Evolutionary conservation across 1,284 basidiomycete species (phyloP), one percentile per base, ranked within the genome.

Genomic region (Ustilago nuda): DNA sequence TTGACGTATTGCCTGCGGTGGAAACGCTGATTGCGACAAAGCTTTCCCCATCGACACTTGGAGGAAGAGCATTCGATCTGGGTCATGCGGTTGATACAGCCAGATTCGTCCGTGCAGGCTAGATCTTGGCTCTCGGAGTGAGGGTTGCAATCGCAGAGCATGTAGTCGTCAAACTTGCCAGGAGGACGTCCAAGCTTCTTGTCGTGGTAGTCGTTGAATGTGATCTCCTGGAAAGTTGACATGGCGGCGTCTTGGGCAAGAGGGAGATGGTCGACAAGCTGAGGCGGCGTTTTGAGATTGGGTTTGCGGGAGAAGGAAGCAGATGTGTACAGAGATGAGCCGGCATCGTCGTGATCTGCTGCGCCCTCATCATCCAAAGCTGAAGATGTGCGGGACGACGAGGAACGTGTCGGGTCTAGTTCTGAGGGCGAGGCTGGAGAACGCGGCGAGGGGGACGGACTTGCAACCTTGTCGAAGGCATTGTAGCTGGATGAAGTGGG

Each of bases 61-160:
- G 90, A 92, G 17, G 91, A 88, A 27, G 95, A 86, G 87, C 96
- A 99, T 87, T 99, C 96, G 32, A 99, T 94, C 87, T 98, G 95
- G 32, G 97, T 97, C 66, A 98, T 90, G 66, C 95, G 90, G 86
- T 99, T 99, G 88, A 99, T 98, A 87, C 97, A 99, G 86, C 95
- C 93, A 27, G 94, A 94, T 69, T 91, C 89, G 57, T 91, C 90
- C n/a, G 94, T 94, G 87, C 96, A 99, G 7, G 94, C 94, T 23
- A 72, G 30, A 19, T 59, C 56, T 7, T 56, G 48, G 54, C 72
- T 65, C 6, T 79, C 79, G 35, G 57, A 35, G 56, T 63, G 65
- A 37, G 72, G 63, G 35, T 59, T 71, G 70, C 82, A 83, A 55
- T 82, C 82, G 74, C 82, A 83, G 9, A 82, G 58, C 79, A 83